A percentile compares a stretch with the other conserved stretches of the same genome.
phyloP scores from a whole-genome alignment of 1,284 basidiomycete species.

The Leccinum subspadiceum region DNA sequence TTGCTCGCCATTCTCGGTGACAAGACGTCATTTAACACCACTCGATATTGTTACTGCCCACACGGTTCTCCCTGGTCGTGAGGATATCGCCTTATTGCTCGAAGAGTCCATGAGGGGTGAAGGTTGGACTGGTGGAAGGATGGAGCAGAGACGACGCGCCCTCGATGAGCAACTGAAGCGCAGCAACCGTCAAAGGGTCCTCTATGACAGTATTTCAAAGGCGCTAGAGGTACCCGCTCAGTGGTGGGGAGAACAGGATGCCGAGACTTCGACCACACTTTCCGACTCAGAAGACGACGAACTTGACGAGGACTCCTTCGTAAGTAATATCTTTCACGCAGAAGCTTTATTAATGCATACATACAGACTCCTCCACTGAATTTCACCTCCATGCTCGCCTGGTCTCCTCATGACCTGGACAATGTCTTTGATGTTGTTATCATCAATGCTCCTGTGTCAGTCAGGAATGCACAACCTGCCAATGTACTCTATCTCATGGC shows the following conservation, averaged over 20 bases:
- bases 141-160: constrained; percentile 59
- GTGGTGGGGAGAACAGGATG: constrained; percentile 61
- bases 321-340: constrained; percentile 37
- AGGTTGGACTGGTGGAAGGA: constrained; percentile 67
- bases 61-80: constrained; percentile 73
- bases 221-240: constrained; percentile 52
- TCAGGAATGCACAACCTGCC: constrained; percentile 75
- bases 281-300: constrained; percentile 47
- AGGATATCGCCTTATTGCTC: constrained; percentile 76
- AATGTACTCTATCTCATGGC: constrained; percentile 82
- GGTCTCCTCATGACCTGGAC: constrained; percentile 75
- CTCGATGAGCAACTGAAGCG: constrained; percentile 59
- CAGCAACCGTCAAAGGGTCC: constrained; percentile 48
- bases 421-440: constrained; percentile 81
- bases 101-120: constrained; percentile 80
- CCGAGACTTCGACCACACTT: constrained; percentile 36
- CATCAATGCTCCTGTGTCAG: constrained; percentile 62
- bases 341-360: constrained; percentile 11
- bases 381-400: constrained; percentile 87
- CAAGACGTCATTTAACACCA: constrained; percentile 75
- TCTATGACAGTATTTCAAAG: constrained; percentile 55
- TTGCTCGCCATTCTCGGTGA: constrained; percentile 75
- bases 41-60: constrained; percentile 84
- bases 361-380: constrained; percentile 66
- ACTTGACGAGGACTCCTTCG: constrained; percentile 49